These are phyloP conservation scores for Drechslerella coelobrocha DNA, from an alignment of 2,329 filamentous ascomycete genomes.

Conservation along the genomic window DNA sequence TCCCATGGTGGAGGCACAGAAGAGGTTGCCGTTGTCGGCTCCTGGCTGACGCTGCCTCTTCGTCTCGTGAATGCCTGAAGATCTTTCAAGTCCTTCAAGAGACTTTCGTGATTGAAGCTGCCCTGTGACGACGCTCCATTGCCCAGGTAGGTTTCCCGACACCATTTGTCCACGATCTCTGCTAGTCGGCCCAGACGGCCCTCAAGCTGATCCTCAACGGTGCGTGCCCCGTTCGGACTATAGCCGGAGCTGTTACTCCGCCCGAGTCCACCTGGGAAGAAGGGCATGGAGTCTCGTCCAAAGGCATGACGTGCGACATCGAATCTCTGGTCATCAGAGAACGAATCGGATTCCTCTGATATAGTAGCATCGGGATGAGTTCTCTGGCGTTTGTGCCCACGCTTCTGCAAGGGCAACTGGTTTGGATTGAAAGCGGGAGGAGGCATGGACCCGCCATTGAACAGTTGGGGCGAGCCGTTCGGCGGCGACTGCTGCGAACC, in stretches of 20 bases:
- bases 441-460: conserved; percentile 35
- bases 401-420: conserved; percentile 30
- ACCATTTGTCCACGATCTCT: conserved; percentile 55
- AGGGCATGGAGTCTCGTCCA: conserved; percentile 38
- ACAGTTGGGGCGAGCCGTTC: conserved; percentile 16
- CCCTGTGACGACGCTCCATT: conserved; percentile 21
- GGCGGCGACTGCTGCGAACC: conserved; percentile 22
- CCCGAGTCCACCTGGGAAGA: conserved; percentile 25
- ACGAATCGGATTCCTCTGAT: conserved; percentile 51
- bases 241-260: conserved; percentile 24
- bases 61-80: conserved; percentile 43
- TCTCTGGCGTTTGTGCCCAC: conserved; percentile 49
- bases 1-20: conserved; percentile 28
- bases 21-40: conserved; percentile 28
- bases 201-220: conserved; percentile 51
- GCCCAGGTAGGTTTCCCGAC: conserved; percentile 52
- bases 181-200: conserved; percentile 52
- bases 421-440: conserved; percentile 37
- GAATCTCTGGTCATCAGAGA: conserved; percentile 49
- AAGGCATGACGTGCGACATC: conserved; percentile 40
- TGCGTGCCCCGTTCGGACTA: conserved; percentile 1
- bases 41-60: conserved; percentile 32
- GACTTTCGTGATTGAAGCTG: conserved; percentile 36
- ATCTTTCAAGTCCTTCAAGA: conserved; percentile 44
- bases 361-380: conserved; percentile 46